Evolutionary conservation across 2,329 filamentous ascomycete genomes (phyloP).

Genomic region (Cephalotrichum gorgonifer): DNA sequence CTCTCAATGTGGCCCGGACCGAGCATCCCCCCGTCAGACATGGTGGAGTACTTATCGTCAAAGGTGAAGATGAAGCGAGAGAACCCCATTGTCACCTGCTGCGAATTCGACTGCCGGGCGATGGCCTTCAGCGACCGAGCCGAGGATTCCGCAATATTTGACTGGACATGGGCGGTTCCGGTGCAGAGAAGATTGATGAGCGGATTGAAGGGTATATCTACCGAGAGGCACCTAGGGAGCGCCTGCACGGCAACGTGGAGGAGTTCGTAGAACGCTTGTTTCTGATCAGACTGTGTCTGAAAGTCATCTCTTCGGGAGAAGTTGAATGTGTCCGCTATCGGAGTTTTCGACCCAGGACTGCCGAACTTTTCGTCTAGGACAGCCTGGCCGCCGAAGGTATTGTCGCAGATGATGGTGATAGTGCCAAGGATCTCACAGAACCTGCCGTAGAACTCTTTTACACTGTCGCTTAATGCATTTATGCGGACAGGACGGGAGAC

Average conservation of each 20-base stretch:
- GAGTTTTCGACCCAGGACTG: conserved; percentile 80
- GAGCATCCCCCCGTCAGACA: conserved; percentile 95
- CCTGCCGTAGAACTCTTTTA: conserved; percentile 74
- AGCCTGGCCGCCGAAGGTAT: conserved; percentile 92
- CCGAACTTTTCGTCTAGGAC: conserved; percentile 92
- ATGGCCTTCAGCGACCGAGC: conserved; percentile 92
- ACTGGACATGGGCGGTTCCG: conserved; percentile 89
- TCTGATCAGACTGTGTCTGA: conserved; percentile 63
- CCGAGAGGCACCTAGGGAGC: conserved; percentile 82
- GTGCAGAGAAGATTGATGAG: conserved; percentile 93
- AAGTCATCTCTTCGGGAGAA: conserved; percentile 78
- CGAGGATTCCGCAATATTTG: conserved; percentile 84
- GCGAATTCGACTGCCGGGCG: conserved; percentile 81
- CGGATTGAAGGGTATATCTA: conserved; percentile 84
- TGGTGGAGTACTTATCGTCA: conserved; percentile 92
- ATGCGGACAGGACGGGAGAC: conserved; percentile 56
- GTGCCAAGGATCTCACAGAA: conserved; percentile 95
- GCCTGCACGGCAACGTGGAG: conserved; percentile 93
- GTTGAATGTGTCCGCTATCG: conserved; percentile 87
- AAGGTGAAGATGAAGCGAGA: conserved; percentile 98
- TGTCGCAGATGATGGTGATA: conserved; percentile 92
- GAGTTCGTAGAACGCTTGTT: conserved; percentile 91
- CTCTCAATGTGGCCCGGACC: conserved; percentile 91
- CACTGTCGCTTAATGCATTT: conserved; percentile 58
- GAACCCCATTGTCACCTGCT: conserved; percentile 94